These are phyloP conservation scores for Microcyclospora pomicola DNA, from an alignment of 2,329 filamentous ascomycete genomes.

Conservation along the genomic window DNA sequence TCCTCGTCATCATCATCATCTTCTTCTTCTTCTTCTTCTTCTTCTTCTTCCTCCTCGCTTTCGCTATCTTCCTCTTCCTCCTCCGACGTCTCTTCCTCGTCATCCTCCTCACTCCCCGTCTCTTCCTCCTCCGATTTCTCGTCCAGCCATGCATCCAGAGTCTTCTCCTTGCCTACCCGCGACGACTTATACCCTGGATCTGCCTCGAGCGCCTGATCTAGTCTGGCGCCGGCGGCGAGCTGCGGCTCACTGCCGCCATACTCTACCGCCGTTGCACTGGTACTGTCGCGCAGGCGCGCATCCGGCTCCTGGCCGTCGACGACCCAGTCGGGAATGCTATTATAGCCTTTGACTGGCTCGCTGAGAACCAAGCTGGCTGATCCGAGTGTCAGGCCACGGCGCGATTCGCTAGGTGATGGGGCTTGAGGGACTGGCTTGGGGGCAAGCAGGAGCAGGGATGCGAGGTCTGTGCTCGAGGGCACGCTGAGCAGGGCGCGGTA, in stretches of 20 bases:
- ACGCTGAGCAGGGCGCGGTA: constrained; percentile 73
- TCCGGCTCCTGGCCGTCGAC: constrained; percentile 67
- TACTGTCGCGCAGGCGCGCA: constrained; percentile 52
- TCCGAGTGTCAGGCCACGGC: constrained; percentile 65
- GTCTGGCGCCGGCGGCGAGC: constrained; percentile 46
- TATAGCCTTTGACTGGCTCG: constrained; percentile 65
- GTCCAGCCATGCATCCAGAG: constrained; percentile 83
- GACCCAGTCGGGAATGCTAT: constrained; percentile 73
- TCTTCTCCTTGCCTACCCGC: constrained; percentile 47
- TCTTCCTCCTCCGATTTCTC: constrained; percentile 58
- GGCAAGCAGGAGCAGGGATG: constrained; percentile 77
- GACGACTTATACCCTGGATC: constrained; percentile 24
- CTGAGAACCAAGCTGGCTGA: constrained; percentile 77
- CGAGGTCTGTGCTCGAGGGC: constrained; percentile 64
- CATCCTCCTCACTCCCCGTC: constrained; percentile 41
- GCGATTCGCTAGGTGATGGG: constrained; percentile 73
- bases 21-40: constrained; percentile 31
- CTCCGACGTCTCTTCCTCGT: constrained; percentile 38
- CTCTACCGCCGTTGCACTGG: constrained; percentile 22
- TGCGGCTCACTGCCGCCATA: constrained; percentile 13
- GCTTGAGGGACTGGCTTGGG: constrained; percentile 89
- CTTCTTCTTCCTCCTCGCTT: constrained; percentile 35
- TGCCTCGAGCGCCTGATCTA: constrained; percentile 44
- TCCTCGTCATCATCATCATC: constrained; percentile 38
- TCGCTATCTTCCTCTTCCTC: constrained; percentile 36